Evolutionary conservation across 805 yeast species (phyloP).

Genomic region (Myxozyma mucilagina): DNA sequence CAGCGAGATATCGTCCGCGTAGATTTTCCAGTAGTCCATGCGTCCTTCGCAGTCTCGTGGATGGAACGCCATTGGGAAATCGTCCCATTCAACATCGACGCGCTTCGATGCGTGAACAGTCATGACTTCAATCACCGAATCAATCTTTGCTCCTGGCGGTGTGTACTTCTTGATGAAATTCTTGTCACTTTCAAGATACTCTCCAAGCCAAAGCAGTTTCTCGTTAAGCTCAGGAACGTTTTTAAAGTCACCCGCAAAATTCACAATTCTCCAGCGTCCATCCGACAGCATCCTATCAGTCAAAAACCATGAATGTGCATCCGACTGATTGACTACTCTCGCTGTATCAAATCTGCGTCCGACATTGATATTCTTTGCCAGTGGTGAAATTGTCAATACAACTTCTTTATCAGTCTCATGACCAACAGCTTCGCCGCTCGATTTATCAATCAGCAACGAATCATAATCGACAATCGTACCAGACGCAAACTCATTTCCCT

Average conservation of each 20-base stretch:
- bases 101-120: constrained; percentile 37
- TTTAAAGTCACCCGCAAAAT: constrained; percentile 38
- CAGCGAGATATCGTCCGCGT: constrained; percentile 36
- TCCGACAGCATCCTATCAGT: constrained; percentile 37
- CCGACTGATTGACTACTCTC: constrained; percentile 35
- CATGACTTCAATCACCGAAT: constrained; percentile 38
- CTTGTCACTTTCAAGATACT: constrained; percentile 9
- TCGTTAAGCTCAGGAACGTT: neutral
- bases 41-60: constrained; percentile 25
- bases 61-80: constrained; percentile 38
- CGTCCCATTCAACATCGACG: constrained; percentile 35
- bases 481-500: constrained; percentile 40
- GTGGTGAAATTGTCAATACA: constrained; percentile 2
- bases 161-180: constrained; percentile 34
- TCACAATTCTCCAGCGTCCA: constrained; percentile 40
- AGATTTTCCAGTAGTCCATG: constrained; percentile 39
- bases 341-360: constrained; percentile 38
- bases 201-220: constrained; percentile 14
- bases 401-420: neutral
- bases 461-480: constrained; percentile 40
- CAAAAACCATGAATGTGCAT: constrained; percentile 36
- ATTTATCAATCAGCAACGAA: constrained; percentile 32
- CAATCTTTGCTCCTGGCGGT: constrained; percentile 36
- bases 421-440: neutral
- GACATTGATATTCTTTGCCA: constrained; percentile 36